Evolutionary conservation across 176 grass and related monocot genomes (phyloP), one percentile per base, ranked within the genome.

Genomic region (Echinochloa phyllopogon): DNA sequence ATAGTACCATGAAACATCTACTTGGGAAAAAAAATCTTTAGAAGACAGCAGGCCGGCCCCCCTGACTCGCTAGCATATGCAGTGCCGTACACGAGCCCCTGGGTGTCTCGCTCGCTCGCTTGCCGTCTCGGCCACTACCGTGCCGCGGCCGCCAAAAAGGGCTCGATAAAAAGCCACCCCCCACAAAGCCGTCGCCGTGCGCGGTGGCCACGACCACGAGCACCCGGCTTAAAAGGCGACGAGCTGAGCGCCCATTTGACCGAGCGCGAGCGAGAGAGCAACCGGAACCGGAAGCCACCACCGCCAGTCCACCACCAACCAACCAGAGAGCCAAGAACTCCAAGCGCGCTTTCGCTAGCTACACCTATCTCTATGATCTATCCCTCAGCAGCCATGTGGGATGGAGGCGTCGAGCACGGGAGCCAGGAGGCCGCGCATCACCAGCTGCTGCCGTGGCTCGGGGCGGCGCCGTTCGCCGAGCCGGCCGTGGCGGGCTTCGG

Each of bases 51-150:
- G 66, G 38, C 27, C 42, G 55, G 56, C 7, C 72, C 79, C 41
- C 78, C 58, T 53, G 43, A 43, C 40, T 78, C 40, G 38, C 5
- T 78, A 50, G 38, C 5, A 64, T 61, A n/a, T n/a, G n/a, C n/a
- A 86, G 75, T 74, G 86, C 88, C 91, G 94, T 93, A 93, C 90
- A 91, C 92, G 86, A 91, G 82, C 73, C 58, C 76, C 70, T 65
- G 72, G 69, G 69, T 71, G 18, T 21, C 17, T 74, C 33, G 27
- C 39, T 60, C 45, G 51, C 55, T 82, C 50, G 88, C 53, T 81
- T 50, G 88, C 58, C 88, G 69, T 85, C 81, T 78, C 88, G 55
- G 67, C 76, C 91, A 89, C 88, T 87, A 79, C 80, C 56, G 68
- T 21, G 64, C 58, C 48, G 48, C 47, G 75, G 83, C 25, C 80